Conservation (phyloP, 73 alveolate genomes). For the Breviolum minutum region DNA sequence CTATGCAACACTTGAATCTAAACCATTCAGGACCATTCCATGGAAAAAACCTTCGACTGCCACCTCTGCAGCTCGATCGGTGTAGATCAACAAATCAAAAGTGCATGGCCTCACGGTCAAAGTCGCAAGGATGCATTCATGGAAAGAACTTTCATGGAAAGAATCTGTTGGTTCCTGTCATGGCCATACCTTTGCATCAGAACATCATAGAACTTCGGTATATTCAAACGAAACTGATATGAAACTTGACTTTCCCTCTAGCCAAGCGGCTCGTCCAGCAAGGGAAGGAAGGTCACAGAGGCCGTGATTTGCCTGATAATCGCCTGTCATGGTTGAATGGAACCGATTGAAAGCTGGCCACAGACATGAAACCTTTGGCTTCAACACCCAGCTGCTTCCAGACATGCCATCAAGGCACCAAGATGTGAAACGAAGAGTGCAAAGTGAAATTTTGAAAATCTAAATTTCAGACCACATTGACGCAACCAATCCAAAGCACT, state of each 20-base stretch:
- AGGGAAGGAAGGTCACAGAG: conserved; percentile 84
- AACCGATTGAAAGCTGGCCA: too few species aligned
- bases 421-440: too few species aligned
- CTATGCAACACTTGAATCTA: too few species aligned
- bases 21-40: too few species aligned
- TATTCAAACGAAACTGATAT: not conserved
- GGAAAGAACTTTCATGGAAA: too few species aligned
- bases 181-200: not conserved
- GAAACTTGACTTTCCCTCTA: not conserved
- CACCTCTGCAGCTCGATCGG: conserved; percentile 86
- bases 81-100: conserved; percentile 75
- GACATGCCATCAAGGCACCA: not conserved
- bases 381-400: not conserved
- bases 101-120: conserved; percentile 39
- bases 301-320: conserved; percentile 82
- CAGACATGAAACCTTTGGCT: too few species aligned
- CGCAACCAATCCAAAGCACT: too few species aligned
- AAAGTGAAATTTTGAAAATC: too few species aligned
- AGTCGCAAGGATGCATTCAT: too few species aligned
- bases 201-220: not conserved
- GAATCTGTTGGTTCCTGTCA: not conserved
- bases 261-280: conserved; percentile 55
- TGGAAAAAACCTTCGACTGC: not conserved
- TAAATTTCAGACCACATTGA: too few species aligned
- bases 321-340: not conserved